Conservation (phyloP, 148 eudicot species). For the Pouteria glomerata region DNA sequence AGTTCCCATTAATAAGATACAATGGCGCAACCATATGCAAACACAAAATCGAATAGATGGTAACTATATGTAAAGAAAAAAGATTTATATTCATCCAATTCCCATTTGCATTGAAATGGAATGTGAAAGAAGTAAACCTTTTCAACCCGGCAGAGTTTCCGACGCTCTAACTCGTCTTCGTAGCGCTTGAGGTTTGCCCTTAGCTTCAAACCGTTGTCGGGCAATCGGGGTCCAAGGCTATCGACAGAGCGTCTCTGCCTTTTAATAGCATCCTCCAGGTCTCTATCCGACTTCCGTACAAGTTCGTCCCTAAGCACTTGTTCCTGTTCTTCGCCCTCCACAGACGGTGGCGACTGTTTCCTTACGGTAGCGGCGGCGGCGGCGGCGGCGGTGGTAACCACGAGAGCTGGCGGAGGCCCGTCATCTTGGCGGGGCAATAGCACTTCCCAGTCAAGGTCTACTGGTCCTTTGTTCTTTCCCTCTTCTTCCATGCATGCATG, state of each 20-base stretch:
- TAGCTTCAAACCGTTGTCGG: constrained; percentile 29
- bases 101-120: background rate
- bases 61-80: too few relatives aligned
- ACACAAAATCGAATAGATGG: background rate
- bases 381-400: constrained; percentile 15
- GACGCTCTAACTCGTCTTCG: constrained; percentile 22
- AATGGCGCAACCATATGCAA: background rate
- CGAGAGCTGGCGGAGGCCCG: constrained; percentile 22
- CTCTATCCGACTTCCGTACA: background rate
- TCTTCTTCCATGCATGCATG: background rate
- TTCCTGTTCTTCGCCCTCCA: constrained; percentile 1
- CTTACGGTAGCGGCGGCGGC: too few relatives aligned
- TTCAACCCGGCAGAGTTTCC: constrained; percentile 10
- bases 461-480: background rate
- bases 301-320: constrained; percentile 9
- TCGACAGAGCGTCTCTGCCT: background rate
- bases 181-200: constrained; percentile 4
- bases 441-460: background rate
- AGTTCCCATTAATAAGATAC: background rate
- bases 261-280: constrained; percentile 1
- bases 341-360: background rate
- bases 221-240: background rate
- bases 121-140: constrained; percentile 2
- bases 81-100: too few relatives aligned
- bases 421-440: constrained; percentile 6